Evolutionary conservation across 768 basidiomycete genomes (phyloP), one percentile per base, ranked within the genome.

Genomic region (Psilocybe subaeruginosa): DNA sequence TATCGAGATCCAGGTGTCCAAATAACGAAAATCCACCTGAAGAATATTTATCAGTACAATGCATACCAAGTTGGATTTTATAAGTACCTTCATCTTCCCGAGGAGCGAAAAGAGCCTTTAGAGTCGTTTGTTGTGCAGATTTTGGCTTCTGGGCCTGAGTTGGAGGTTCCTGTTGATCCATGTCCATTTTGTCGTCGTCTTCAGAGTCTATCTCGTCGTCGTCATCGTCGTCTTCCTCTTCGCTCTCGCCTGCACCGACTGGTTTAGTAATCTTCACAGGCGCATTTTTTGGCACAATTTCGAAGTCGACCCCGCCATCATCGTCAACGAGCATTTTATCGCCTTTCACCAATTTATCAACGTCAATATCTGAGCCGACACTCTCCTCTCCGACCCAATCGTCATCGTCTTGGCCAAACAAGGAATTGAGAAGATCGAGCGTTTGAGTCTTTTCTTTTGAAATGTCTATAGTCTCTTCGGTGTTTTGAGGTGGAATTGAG

Each of bases 51-150:
- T 35, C 33, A 35, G 33, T 35, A 11, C 11, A 35, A 2, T 35
- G 6, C 33, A 1, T 35, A 35, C 23, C 23, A 23, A 1, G 23
- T 35, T 35, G 33, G 11, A 35, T 7, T 35, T 35, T 11, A 7
- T 39, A 58, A 5, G 51, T 65, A 88, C 90, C 83, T 69, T 88
- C 83, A 59, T 87, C 86, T 64, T 87, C 86, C 19, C 79, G 80
- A 0, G 90, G 89, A 16, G 86, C 86, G 65, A 94, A 93, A 4
- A 93, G 76, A 64, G 91, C 88, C 68, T 91, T 91, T 19, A 94
- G 78, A 31, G 79, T 85, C 3, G 58, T 45, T 41, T 58, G 58
- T 55, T 57, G 45, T 37, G 64, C 50, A 46, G 17, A 35, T 14
- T n/a, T 52, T 43, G 52, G 31, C 17, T 47, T 12, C 7, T 30